Conservation (phyloP, 2,329 filamentous ascomycete genomes). For the Gnomoniopsis sp. region DNA sequence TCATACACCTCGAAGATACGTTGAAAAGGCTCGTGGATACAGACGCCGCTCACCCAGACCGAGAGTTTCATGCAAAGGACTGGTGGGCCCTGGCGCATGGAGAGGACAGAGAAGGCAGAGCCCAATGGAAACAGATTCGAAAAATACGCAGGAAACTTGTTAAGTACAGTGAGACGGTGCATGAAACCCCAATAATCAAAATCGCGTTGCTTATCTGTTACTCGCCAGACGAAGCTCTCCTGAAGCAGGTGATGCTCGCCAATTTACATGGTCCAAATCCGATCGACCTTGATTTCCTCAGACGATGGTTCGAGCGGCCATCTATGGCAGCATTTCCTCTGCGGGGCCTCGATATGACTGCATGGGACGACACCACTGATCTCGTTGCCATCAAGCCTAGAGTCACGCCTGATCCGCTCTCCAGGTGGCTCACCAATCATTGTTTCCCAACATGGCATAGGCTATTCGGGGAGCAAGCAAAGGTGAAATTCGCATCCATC, state of each 20-base stretch:
- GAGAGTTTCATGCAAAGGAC: constrained; percentile 14
- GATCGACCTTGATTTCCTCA: constrained; percentile 13
- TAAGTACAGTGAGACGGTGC: constrained; percentile 22
- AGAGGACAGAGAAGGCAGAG: constrained; percentile 11
- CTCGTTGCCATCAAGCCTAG: constrained; percentile 22
- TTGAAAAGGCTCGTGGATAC: constrained; percentile 15
- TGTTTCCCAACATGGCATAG: constrained; percentile 21
- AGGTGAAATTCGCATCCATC: background rate
- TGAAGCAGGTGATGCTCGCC: constrained; percentile 6
- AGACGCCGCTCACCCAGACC: constrained; percentile 11
- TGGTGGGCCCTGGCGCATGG: constrained; percentile 22
- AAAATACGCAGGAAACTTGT: constrained; percentile 20
- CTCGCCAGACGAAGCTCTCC: constrained; percentile 11
- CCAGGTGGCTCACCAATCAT: constrained; percentile 19
- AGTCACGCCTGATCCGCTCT: constrained; percentile 16
- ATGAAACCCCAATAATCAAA: background rate
- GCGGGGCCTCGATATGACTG: constrained; percentile 17
- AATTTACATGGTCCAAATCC: constrained; percentile 5
- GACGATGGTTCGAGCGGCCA: constrained; percentile 21
- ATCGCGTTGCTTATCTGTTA: background rate
- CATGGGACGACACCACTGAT: constrained; percentile 22
- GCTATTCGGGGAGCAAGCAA: constrained; percentile 12
- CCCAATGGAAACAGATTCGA: constrained; percentile 22
- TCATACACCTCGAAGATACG: constrained; percentile 23
- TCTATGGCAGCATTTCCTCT: constrained; percentile 23